Base-by-base conservation (phyloP, 805 yeast species). In the Ogataea paraovalis region DNA sequence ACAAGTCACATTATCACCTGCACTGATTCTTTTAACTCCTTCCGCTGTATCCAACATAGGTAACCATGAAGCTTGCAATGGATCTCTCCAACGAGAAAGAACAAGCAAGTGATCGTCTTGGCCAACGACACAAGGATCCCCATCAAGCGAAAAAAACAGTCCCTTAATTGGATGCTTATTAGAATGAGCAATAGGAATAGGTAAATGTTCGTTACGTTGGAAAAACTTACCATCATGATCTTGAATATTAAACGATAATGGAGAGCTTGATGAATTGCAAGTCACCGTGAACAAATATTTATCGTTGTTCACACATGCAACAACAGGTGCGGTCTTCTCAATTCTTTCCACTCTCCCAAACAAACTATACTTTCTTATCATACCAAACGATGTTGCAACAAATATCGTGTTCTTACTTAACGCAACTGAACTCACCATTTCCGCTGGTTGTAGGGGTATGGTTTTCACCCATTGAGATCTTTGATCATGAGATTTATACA, bases 121-220 rank as follows among this genome's bases (percentile, higher is more conserved):
- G n/a, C 95, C 96, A 46, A 83, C 85, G 6, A 91, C 64, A 53
- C 94, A 86, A 1, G 99, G 99, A 64, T 92, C 97, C 19, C 96
- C 96, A 58, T 79, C 83, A 40, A 83, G 83, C 39, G 88, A 85
- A 71, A 92, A 94, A 60, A 94, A 90, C n/a, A 87, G 63, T 2
- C 91, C 84, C 52, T 78, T 80, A 51, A 69, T 57, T 47, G 71
- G 67, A 57, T 69, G 75, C 59, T 52, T 54, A 14, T 46, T 41
- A 12, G 34, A 30, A 30, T 30, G 6, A 8, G 12, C 5, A 14
- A 14, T 30, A 18, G 46, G 67, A 6, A 78, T 50, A 0, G 83
- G 83, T 23, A 79, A 52, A 4, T 76, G 59, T 33, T 68, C 64
- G 55, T 75, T 79, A 56, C 78, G 68, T 53, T 78, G 70, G 38